Evolutionary conservation across 2,329 filamentous ascomycete genomes (phyloP).

Genomic region (Microdochium paspali): DNA sequence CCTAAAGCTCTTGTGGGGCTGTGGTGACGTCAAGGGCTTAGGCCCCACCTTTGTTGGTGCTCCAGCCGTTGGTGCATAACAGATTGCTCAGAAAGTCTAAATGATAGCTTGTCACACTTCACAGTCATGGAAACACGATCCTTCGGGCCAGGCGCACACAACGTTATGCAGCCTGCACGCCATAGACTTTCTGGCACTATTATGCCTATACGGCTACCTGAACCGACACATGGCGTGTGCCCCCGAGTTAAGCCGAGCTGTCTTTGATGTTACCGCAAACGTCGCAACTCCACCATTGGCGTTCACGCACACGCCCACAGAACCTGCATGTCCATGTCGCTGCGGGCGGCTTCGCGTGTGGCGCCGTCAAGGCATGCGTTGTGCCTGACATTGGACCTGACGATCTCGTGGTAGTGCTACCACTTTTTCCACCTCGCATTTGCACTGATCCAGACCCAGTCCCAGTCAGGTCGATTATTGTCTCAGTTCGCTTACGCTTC

Average conservation of each 20-base stretch:
- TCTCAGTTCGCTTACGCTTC: constrained; percentile 1
- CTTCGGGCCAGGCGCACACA: too few relatives aligned
- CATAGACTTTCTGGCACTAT: too few relatives aligned
- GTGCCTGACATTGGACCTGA: background rate
- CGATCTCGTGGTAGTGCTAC: background rate
- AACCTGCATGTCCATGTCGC: constrained; percentile 40
- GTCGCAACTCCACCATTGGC: constrained; percentile 48
- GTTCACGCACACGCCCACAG: constrained; percentile 41
- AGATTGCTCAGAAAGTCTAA: too few relatives aligned
- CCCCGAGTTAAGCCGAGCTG: constrained; percentile 22
- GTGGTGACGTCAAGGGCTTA: too few relatives aligned
- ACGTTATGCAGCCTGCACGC: too few relatives aligned
- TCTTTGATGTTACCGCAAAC: constrained; percentile 45
- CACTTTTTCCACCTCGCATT: background rate
- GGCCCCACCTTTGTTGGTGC: too few relatives aligned
- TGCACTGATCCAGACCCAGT: background rate
- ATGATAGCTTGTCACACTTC: too few relatives aligned
- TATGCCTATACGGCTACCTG: too few relatives aligned
- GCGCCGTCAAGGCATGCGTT: constrained; percentile 6
- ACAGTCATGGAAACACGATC: background rate
- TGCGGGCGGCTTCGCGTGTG: constrained; percentile 7
- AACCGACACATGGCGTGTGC: too few relatives aligned
- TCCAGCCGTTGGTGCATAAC: background rate
- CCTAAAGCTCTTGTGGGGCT: too few relatives aligned
- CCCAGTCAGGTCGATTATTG: constrained; percentile 1